These are phyloP conservation scores for Crithidia fasciculata DNA, from an alignment of 208 protist species.

Conservation along the genomic window DNA sequence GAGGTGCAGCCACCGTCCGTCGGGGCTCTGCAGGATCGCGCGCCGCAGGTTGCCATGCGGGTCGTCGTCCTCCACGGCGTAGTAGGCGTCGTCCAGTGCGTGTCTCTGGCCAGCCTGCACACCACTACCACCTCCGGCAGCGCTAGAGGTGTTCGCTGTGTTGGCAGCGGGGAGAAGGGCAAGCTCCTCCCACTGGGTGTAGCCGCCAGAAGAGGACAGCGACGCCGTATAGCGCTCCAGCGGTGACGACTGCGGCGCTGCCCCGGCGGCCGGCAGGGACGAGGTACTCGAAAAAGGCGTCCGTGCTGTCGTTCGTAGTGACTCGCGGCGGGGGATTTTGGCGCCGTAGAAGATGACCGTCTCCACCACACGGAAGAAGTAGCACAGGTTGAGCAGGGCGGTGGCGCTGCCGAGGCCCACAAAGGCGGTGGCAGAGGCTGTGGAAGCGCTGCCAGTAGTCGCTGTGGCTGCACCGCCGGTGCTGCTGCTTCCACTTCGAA, in stretches of 20 bases:
- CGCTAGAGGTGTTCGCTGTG: background rate
- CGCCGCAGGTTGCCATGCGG: slow-evolving; percentile 33
- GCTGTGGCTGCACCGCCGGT: background rate
- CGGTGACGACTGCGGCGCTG: slow-evolving; percentile 1
- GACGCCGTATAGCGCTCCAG: slow-evolving; percentile 4
- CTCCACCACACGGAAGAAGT: slow-evolving; percentile 66
- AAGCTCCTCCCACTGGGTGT: slow-evolving; percentile 67
- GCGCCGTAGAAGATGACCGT: slow-evolving; percentile 76
- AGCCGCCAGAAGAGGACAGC: slow-evolving; percentile 26
- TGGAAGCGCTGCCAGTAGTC: background rate
- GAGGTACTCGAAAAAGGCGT: background rate
- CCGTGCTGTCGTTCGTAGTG: background rate
- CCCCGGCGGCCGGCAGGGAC: background rate
- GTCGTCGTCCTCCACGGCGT: slow-evolving; percentile 24
- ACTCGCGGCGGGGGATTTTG: slow-evolving; percentile 1
- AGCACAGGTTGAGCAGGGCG: slow-evolving; percentile 54
- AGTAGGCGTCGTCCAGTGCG: slow-evolving; percentile 9
- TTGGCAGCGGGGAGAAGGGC: slow-evolving; percentile 15
- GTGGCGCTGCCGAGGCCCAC: slow-evolving; percentile 45
- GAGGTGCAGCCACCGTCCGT: slow-evolving; percentile 81
- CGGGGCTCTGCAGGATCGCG: slow-evolving; percentile 46
- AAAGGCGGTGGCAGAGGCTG: background rate
- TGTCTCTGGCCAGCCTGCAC: too few species aligned
- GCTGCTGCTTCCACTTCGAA: background rate
- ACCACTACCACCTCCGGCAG: background rate